Evolutionary conservation across 768 basidiomycete species (phyloP), one percentile per base, ranked within the genome.

Genomic region (Imleria badia): DNA sequence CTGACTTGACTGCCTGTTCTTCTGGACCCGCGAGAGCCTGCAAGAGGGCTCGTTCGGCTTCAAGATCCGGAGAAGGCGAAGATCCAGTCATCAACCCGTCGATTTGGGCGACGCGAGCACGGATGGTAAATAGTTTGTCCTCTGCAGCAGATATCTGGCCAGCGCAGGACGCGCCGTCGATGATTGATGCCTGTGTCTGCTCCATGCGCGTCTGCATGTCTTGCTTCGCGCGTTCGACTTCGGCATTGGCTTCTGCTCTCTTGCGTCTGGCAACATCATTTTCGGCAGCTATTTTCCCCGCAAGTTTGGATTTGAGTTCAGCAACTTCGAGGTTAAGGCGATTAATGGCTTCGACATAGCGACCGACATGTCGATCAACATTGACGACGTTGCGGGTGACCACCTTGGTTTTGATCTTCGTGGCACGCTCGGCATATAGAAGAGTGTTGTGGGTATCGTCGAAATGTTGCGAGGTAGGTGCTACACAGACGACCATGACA

Each of bases 361-460:
- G 91, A 34, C 91, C 92, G 57, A 98, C 95, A 66, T 98, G 93
- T 15, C 95, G 83, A 64, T 96, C 88, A 58, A 98, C 92, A 59
- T 95, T 94, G 64, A 96, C 87, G 30, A 96, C 89, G 68, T 99
- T 98, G 42, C 93, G 82, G 1, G 95, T 94, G 55, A 98, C 87
- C 51, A 98, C 94, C 70, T 93, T 96, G 17, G 96, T 98, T 77
- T 95, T 95, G 74, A 99, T 98, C 76, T 94, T 93, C 55, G 97
- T 97, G 26, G 97, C 96, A 43, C 95, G 89, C 64, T 99, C 95
- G 22, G 97, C 97, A 71, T 98, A 99, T 56, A 97, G 78, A 45
- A 99, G 86, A 3, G 97, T 98, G 69, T 99, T 99, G 69, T 97
- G 94, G 31, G 97, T 98, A 70, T 99, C 97, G 66, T 98, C 97